Percentiles rank a stretch among this genome's conserved stretches.
These are phyloP conservation scores for Aspergillus melleus DNA, from an alignment of 2,329 filamentous ascomycete genomes.

Conservation along the genomic window DNA sequence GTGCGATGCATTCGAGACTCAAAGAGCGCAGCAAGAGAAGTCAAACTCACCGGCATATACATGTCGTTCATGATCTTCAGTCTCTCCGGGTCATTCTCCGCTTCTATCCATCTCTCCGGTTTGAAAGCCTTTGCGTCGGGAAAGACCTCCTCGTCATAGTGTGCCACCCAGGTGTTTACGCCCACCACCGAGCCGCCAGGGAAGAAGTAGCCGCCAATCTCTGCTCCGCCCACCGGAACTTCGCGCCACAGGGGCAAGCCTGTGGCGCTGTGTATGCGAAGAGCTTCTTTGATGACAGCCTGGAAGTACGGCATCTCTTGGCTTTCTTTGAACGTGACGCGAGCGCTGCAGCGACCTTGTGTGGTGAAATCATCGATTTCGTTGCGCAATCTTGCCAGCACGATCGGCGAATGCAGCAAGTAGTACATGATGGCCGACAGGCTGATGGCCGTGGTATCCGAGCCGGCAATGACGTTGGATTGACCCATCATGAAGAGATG, in stretches of 20 bases:
- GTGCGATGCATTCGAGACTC: background rate
- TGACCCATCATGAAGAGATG: conserved; percentile 41
- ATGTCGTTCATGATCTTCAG: conserved; percentile 38
- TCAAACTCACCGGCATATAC: conserved; percentile 40
- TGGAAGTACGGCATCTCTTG: conserved; percentile 53
- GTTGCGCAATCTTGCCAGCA: conserved; percentile 25
- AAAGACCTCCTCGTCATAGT: conserved; percentile 48
- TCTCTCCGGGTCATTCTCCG: conserved; percentile 29
- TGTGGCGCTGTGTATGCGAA: conserved; percentile 52
- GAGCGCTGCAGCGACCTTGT: conserved; percentile 22
- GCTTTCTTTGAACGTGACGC: conserved; percentile 40
- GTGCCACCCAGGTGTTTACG: conserved; percentile 46
- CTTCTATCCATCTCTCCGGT: conserved; percentile 50
- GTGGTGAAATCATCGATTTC: conserved; percentile 36
- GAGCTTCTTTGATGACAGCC: conserved; percentile 55
- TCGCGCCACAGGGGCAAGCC: conserved; percentile 53
- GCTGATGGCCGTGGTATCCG: conserved; percentile 51
- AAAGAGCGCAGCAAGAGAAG: background rate
- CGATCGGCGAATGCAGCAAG: conserved; percentile 39
- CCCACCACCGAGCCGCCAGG: conserved; percentile 46
- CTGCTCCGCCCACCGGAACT: conserved; percentile 47
- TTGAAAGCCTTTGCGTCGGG: conserved; percentile 43
- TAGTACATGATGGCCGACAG: conserved; percentile 49
- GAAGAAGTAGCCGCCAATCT: conserved; percentile 44
- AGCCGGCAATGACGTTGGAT: conserved; percentile 38